Base-by-base conservation (phyloP, 495 filamentous ascomycete species). In the Usnea hakonensis region DNA sequence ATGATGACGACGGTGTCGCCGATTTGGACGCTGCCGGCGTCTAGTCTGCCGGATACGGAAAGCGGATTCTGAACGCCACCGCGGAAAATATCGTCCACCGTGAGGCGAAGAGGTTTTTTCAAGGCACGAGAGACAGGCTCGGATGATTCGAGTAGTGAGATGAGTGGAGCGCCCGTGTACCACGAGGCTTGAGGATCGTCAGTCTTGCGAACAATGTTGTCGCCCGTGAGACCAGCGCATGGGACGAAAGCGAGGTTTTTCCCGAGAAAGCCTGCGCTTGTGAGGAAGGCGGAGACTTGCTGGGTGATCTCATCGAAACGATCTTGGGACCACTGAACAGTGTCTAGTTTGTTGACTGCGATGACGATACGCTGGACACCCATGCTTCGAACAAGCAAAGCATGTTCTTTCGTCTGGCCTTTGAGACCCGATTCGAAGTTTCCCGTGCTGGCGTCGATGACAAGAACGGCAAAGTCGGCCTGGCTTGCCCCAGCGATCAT, bases 401-500 rank as follows among this genome's bases (percentile, higher is more conserved):
- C 87, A 69, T 98, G 94, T 67, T 98, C 95, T 70, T 88, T 90
- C 0, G 94, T 98, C 72, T 98, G 94, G 2, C 94, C 94, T 67
- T 87, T 92, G 41, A 98, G 79, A 0, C 94, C 94, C 1, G 90
- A 88, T 71, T 98, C 94, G 65, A 97, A 97, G 30, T 89, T 90
- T 28, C 92, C 91, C 0, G 82, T 87, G 57, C 86, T 84, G 28
- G 94, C 86, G 72, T 98, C 94, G 57, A 98, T 89, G 38, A 98
- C 94, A 7, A 98, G 78, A 11, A 98, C 88, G 0, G 93, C 95
- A 71, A 97, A 96, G 72, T 98, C 95, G 3, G 94, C 94, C 73
- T 97, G 93, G 44, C 88, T 90, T 30, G 92, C 91, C 0, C 94
- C 94, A 5, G 92, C 95, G 69, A 98, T 97, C 94, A 98, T 98